Evolutionary conservation across 1,284 basidiomycete species (phyloP), one percentile per base, ranked within the genome.

Genomic region (Trichosporon sp.): DNA sequence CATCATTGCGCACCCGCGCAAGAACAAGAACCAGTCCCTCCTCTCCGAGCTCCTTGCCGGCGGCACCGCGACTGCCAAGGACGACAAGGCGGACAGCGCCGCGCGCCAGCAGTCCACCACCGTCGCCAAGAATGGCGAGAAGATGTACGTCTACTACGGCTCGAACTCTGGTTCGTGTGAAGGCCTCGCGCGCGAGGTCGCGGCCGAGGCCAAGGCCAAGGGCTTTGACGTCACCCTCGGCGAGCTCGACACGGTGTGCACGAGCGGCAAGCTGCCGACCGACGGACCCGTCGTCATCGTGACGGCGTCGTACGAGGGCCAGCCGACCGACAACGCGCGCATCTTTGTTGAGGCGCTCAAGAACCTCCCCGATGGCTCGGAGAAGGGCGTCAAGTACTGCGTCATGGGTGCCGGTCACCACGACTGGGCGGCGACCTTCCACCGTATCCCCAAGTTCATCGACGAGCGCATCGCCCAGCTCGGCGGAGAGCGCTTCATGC

Each of bases 381-480:
- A 86, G 61, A 76, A 78, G 7, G 83, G 83, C 46, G 84, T 87
- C 19, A 80, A 81, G 38, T 89, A 84, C 74, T 85, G 85, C 7
- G 86, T 89, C 37, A 88, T 89, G 72, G 88, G 88, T 0, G 87
- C 87, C 66, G 88, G 88, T 4, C 87, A 88, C 77, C 84, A 83
- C 69, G 88, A 88, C 75, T 89, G 88, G 88, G 84, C 83, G 21
- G 77, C 82, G 46, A 88, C 88, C 1, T 88, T 85, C 78, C 87
- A 88, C 78, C 80, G 83, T n/a, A 85, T 89, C 37, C 88, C 88
- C 7, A 85, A 67, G 66, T 74, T 86, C 2, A 80, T 86, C 71
- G 87, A 88, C 76, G 75, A 80, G 10, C 73, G 79, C 12, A 74
- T 88, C 8, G 84, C 79, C 48, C 76, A 81, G 67, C 80, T 79